Conservation (phyloP, 371 early-diverging fungal genomes). For the Mortierella polycephala region DNA sequence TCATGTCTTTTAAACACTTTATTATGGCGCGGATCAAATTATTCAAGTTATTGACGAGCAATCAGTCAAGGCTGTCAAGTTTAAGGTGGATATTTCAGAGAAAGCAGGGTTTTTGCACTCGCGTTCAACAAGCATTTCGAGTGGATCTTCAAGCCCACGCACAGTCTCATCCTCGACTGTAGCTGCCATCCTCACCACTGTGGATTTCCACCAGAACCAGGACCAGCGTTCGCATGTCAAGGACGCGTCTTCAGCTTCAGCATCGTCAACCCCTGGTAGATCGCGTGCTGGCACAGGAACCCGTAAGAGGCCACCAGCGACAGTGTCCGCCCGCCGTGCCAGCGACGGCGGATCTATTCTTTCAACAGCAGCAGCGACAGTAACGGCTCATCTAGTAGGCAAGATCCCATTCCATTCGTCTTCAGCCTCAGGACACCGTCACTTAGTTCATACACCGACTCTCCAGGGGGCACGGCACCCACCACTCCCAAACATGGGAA, state of each 20-base stretch:
- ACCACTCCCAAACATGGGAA: background rate
- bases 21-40: background rate
- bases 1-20: background rate
- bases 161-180: conserved; percentile 29
- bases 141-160: conserved; percentile 4
- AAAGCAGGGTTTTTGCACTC: conserved; percentile 11
- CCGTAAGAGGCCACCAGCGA: background rate
- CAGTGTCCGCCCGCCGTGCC: conserved; percentile 26
- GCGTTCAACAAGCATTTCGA: background rate
- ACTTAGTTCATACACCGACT: conserved; percentile 17
- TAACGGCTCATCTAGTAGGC: conserved; percentile 23
- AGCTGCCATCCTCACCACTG: conserved; percentile 24
- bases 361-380: conserved; percentile 38
- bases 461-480: background rate
- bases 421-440: conserved; percentile 9
- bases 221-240: background rate
- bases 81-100: conserved; percentile 63
- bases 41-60: conserved; percentile 29
- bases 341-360: conserved; percentile 52
- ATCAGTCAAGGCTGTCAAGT: conserved; percentile 59
- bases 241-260: conserved; percentile 4
- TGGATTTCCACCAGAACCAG: conserved; percentile 8
- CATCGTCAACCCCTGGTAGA: conserved; percentile 12
- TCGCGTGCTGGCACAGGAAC: background rate
- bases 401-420: conserved; percentile 10